Evolutionary conservation across 2,329 filamentous ascomycete genomes (phyloP).

Genomic region (Xylariaceae sp.): DNA sequence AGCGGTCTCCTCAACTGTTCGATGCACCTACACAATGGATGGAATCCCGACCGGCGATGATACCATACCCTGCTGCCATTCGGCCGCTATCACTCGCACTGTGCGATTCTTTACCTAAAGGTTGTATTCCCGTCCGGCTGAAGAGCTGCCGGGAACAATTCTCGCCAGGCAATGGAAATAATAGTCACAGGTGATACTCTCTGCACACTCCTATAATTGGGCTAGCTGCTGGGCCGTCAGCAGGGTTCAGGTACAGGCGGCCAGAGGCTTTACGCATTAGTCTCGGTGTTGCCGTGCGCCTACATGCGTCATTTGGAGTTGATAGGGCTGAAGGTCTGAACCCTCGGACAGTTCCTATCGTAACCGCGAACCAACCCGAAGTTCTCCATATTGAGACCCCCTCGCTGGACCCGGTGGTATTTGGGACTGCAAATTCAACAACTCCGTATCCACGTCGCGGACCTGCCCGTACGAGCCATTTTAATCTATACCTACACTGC

Average conservation of each 20-base stretch:
- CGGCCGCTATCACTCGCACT: conserved; percentile 1
- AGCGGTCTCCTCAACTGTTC: conserved; percentile 17
- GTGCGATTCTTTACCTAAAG: neutral
- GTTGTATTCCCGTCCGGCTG: too few species aligned
- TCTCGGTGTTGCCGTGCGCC: conserved; percentile 18
- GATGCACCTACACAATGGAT: conserved; percentile 15
- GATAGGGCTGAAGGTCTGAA: conserved; percentile 23
- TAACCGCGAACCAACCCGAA: too few species aligned
- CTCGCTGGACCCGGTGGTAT: too few species aligned
- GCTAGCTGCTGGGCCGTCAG: neutral
- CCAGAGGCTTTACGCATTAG: conserved; percentile 5
- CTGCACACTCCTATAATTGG: neutral
- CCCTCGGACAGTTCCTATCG: too few species aligned
- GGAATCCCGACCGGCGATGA: conserved; percentile 18
- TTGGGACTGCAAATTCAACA: too few species aligned
- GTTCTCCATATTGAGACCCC: too few species aligned
- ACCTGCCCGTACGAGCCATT: too few species aligned
- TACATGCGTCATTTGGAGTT: conserved; percentile 18
- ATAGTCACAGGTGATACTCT: neutral
- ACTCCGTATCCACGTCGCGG: too few species aligned
- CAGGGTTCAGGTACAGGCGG: conserved; percentile 2
- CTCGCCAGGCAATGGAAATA: conserved; percentile 1
- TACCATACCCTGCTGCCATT: conserved; percentile 6
- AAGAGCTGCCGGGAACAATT: neutral
- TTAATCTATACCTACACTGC: too few species aligned